Base-by-base conservation (phyloP, 352 stramenopile genomes). In the Phytophthora cajani region DNA sequence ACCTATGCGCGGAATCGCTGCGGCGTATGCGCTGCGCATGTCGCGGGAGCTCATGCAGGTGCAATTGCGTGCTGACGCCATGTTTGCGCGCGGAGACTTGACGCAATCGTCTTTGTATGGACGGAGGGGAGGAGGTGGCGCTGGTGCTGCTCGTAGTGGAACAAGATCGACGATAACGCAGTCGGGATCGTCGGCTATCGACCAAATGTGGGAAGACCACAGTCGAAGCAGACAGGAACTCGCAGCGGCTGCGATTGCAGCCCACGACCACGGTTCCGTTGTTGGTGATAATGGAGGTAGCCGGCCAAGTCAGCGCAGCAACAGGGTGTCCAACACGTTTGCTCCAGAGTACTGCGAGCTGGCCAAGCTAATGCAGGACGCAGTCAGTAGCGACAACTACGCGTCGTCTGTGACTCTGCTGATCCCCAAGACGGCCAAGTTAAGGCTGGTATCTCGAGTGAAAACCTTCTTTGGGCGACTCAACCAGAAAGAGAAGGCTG, bases 41-140 rank as follows among this genome's bases (percentile, higher is more conserved):
- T 94, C 87, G 9, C 66, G 84, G 52, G 87, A 94, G 64, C 74
- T 94, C 0, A 83, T 92, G 72, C 78, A 87, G 38, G 86, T 94
- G 36, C 80, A 94, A 49, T 67, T 79, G 14, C 73, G 87, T 38
- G 85, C 87, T 1, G 84, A 94, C 52, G 71, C 83, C 3, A 94
- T 94, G 86, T 94, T 90, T 59, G 87, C 75, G 1, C 75, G 87
- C 36, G 85, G 85, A 4, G 85, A 93, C 50, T 77, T 91, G 30
- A 78, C 74, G 0, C 59, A 79, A 32, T 69, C 82, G 0, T 65
- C 78, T 10, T 57, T 90, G n/a, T 82, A 87, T 77, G 74, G 65
- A 67, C 63, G 32, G 19, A 55, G 56, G 63, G 19, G 40, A 56
- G 40, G 30, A 32, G 33, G 7, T 64, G 23, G 17, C 67, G 12